Conservation (phyloP, 305 asterid species). For the Euphrasia arctica region DNA sequence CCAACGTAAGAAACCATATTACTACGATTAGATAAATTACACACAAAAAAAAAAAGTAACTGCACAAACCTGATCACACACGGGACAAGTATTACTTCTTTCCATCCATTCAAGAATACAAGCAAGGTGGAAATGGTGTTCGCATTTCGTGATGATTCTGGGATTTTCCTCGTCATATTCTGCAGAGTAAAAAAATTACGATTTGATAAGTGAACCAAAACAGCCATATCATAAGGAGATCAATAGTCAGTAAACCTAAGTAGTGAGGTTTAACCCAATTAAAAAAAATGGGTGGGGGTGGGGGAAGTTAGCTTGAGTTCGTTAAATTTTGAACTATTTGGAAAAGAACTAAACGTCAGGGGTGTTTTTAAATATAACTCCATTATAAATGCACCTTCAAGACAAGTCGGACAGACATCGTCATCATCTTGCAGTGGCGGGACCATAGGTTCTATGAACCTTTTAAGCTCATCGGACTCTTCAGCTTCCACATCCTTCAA, state of each 20-base stretch:
- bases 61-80: conserved; percentile 74
- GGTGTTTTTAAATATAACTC: background rate
- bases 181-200: conserved; percentile 33
- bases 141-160: conserved; percentile 76
- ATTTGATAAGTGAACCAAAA: background rate
- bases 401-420: conserved; percentile 84
- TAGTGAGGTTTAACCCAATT: too few relatives aligned
- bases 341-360: background rate
- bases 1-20: conserved; percentile 13
- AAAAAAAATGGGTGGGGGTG: too few relatives aligned
- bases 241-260: too few relatives aligned
- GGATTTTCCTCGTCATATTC: conserved; percentile 88
- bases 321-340: too few relatives aligned
- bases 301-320: background rate
- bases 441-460: conserved; percentile 37
- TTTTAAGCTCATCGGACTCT: conserved; percentile 57
- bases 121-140: conserved; percentile 85
- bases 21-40: background rate
- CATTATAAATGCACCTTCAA: conserved; percentile 55
- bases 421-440: conserved; percentile 61
- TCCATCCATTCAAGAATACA: conserved; percentile 98
- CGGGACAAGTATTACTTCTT: conserved; percentile 88
- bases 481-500: conserved; percentile 49
- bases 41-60: background rate
- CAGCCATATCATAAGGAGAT: too few relatives aligned